A percentile compares a stretch with the other conserved stretches of the same genome.
Conservation (phyloP, 257 asterid genomes). For the Solanum lycopersicoides region DNA sequence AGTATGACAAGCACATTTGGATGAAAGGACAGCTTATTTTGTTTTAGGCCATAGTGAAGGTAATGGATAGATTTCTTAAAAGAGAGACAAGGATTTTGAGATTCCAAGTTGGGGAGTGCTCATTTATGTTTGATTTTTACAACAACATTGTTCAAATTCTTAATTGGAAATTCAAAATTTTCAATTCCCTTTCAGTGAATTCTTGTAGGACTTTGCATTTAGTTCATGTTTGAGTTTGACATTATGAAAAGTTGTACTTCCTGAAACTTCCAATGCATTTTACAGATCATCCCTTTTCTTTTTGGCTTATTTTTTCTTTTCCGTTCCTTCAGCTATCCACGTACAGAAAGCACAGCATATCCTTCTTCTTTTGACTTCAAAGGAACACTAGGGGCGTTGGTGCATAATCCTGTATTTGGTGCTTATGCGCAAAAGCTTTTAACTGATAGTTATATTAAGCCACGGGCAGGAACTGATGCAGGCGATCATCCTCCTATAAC, state of each 20-base stretch:
- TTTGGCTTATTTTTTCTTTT: conserved; percentile 1
- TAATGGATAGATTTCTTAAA: not conserved
- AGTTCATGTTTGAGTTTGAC: not conserved
- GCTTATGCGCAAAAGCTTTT: conserved; percentile 52
- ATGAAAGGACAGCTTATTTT: not conserved
- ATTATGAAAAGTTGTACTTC: not conserved
- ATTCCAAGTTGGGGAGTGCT: not conserved
- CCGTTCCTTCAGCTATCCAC: conserved; percentile 57
- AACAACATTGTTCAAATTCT: not conserved
- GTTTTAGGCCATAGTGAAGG: not conserved
- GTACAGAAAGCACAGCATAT: conserved; percentile 92
- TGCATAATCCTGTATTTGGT: conserved; percentile 48
- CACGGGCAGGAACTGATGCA: conserved; percentile 74
- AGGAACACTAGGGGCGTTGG: conserved; percentile 63
- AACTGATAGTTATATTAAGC: conserved; percentile 51
- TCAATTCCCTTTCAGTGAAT: not conserved
- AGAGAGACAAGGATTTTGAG: not conserved
- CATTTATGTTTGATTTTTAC: not conserved
- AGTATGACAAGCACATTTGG: not conserved
- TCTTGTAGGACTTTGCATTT: not conserved
- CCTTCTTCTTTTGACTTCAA: conserved; percentile 83
- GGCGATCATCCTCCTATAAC: conserved; percentile 98
- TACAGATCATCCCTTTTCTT: not conserved
- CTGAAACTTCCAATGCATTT: not conserved
- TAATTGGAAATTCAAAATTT: not conserved